phyloP scores from a whole-genome alignment of 2,329 filamentous ascomycete genomes.

The Aspergillus sp. region DNA sequence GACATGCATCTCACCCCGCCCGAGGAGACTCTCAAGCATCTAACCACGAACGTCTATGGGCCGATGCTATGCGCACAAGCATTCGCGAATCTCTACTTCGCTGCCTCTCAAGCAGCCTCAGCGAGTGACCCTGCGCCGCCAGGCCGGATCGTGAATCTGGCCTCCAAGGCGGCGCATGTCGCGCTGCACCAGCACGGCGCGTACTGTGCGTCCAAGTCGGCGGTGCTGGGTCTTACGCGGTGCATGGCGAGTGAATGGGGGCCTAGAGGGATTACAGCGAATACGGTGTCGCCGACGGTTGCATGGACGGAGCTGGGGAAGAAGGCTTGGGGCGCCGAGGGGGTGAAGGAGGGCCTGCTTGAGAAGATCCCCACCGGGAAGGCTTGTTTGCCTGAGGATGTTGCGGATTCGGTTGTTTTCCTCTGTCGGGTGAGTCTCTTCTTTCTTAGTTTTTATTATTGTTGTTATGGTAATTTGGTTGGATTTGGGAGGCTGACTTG shows the following conservation, averaged over 20 bases:
- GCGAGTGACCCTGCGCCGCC: slow-evolving; percentile 30
- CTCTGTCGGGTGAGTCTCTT: slow-evolving; percentile 34
- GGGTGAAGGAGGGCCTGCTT: slow-evolving; percentile 37
- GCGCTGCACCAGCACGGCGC: slow-evolving; percentile 47
- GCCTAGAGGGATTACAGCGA: slow-evolving; percentile 46
- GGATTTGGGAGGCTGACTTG: background rate
- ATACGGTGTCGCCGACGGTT: slow-evolving; percentile 48
- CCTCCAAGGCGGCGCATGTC: slow-evolving; percentile 49
- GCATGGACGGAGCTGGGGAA: slow-evolving; percentile 49
- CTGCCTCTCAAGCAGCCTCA: slow-evolving; percentile 21
- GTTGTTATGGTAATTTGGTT: background rate
- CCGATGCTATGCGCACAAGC: slow-evolving; percentile 48
- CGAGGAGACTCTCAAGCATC: slow-evolving; percentile 45
- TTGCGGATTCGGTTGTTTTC: slow-evolving; percentile 40
- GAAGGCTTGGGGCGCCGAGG: slow-evolving; percentile 42
- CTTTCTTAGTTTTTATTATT: too few species aligned
- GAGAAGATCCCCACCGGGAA: slow-evolving; percentile 40
- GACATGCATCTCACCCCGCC: slow-evolving; percentile 44
- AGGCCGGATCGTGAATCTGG: slow-evolving; percentile 48
- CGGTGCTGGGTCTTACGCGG: slow-evolving; percentile 44
- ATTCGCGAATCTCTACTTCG: slow-evolving; percentile 45
- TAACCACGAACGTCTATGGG: slow-evolving; percentile 46
- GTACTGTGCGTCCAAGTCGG: slow-evolving; percentile 51
- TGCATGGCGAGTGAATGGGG: slow-evolving; percentile 52
- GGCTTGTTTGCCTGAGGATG: slow-evolving; percentile 41